phyloP scores from a whole-genome alignment of 176 grass and related monocot genomes.

The Carex cristatella region DNA sequence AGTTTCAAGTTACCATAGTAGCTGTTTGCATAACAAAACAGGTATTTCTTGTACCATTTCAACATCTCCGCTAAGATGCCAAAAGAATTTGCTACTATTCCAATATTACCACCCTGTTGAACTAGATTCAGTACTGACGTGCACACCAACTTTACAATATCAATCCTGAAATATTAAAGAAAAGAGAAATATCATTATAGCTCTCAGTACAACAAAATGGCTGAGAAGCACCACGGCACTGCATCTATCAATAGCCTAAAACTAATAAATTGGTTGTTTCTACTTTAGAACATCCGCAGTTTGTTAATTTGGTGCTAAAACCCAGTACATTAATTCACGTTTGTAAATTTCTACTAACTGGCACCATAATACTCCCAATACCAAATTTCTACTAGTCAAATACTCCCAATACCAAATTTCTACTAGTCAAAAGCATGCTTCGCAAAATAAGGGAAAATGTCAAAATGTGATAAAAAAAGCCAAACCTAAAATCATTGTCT shows the following conservation, averaged over 20 bases:
- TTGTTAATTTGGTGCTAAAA: background rate
- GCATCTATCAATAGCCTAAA: background rate
- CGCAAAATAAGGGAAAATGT: background rate
- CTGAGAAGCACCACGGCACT: background rate
- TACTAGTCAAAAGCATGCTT: background rate
- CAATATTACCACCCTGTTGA: conserved; percentile 44
- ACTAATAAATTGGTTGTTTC: background rate
- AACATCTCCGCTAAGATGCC: conserved; percentile 63
- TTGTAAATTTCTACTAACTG: background rate
- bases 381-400: background rate
- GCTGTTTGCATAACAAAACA: background rate
- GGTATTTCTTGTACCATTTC: conserved; percentile 53
- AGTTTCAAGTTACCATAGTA: conserved; percentile 11
- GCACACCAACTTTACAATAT: conserved; percentile 66
- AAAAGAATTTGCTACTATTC: conserved; percentile 61
- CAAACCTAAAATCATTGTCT: conserved; percentile 58
- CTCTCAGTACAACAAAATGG: background rate
- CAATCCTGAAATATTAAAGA: conserved; percentile 58
- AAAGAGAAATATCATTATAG: conserved; percentile 11
- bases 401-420: background rate
- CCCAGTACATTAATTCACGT: background rate
- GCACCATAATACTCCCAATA: background rate
- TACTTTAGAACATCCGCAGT: background rate
- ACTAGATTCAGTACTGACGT: conserved; percentile 58
- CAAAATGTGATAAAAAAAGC: conserved; percentile 16